Percentiles rank a stretch among this genome's conserved stretches.
These are phyloP conservation scores for Yarrowia deformans DNA, from an alignment of 805 yeast genomes.

Conservation along the genomic window DNA sequence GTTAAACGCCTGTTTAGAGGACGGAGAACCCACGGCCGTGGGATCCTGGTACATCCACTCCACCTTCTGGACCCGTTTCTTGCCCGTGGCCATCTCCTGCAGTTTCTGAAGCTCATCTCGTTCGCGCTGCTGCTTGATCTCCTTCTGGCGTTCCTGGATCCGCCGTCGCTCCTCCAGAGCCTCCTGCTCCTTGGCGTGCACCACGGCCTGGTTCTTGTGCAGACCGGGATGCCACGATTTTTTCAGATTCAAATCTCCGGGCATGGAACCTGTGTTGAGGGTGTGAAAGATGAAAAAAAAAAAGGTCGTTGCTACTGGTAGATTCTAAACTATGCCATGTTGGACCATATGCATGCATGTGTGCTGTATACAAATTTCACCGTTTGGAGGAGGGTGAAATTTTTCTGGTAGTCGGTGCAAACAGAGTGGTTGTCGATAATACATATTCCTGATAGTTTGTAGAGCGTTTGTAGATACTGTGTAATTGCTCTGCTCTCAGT, in stretches of 20 bases:
- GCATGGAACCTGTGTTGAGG: constrained; percentile 46
- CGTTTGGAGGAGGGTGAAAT: too few species aligned
- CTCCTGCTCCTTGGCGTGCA: constrained; percentile 83
- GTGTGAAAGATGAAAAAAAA: neutral
- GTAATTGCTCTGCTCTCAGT: too few species aligned
- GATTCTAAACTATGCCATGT: neutral
- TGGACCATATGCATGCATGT: too few species aligned
- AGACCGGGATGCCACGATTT: constrained; percentile 97
- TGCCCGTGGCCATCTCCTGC: constrained; percentile 54
- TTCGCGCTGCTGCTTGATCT: constrained; percentile 68
- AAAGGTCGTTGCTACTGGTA: neutral
- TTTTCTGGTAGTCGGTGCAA: too few species aligned
- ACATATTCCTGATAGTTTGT: too few species aligned
- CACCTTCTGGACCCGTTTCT: constrained; percentile 57
- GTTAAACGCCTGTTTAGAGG: constrained; percentile 40
- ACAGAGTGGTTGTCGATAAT: too few species aligned
- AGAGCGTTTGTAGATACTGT: too few species aligned
- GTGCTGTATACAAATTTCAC: too few species aligned
- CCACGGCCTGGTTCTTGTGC: constrained; percentile 81
- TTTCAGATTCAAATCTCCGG: constrained; percentile 85
- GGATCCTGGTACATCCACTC: constrained; percentile 88
- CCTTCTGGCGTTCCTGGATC: constrained; percentile 68
- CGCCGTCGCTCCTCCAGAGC: constrained; percentile 72
- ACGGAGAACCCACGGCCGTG: constrained; percentile 43
- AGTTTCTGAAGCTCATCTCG: constrained; percentile 60